Evolutionary conservation across 805 yeast genomes (phyloP), one percentile per base, ranked within the genome.

Genomic region (Candida broadrunensis): DNA sequence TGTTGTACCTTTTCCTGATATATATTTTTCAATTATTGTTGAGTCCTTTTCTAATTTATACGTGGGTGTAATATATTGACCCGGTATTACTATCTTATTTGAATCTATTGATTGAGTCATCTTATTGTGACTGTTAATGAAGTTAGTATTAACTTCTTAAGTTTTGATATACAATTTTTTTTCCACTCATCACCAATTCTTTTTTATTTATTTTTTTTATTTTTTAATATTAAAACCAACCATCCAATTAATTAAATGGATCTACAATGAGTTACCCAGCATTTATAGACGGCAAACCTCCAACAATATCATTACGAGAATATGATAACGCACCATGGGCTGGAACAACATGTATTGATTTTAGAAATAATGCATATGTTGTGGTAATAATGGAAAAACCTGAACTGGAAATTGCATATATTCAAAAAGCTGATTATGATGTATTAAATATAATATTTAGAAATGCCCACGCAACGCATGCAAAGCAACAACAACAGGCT

Each of bases 41-140:
- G 39, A 47, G 38, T 51, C 46, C 3, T 52, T 55, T 12, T 45
- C 55, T 14, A 51, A 39, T 36, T 72, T 70, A 50, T 66, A 72
- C 5, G 72, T 65, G 1, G 93, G 90, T 15, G 81, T 74, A 18
- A 88, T 69, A 32, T 83, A 76, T 51, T 88, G 96, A 0, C 97
- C 96, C 1, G 97, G 96, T n/a, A 82, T 70, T 2, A 76, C 87
- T 27, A 33, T 19, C 29, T 25, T 25, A 5, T n/a, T 13, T 9
- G 29, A 25, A 11, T 25, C 29, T 6, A 21, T 21, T 9, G 9
- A 6, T 21, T 21, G 24, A 21, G 24, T 21, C 24, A 21, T 21
- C 9, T 21, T 21, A 9, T n/a, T n/a, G n/a, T n/a, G n/a, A n/a
- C n/a, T n/a, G n/a, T n/a, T n/a, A n/a, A n/a, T n/a, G n/a, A n/a